Percentiles rank a stretch among this genome's conserved stretches.
These are phyloP conservation scores for Didymosphaeria variabile DNA, from an alignment of 2,329 filamentous ascomycete genomes.

Conservation along the genomic window DNA sequence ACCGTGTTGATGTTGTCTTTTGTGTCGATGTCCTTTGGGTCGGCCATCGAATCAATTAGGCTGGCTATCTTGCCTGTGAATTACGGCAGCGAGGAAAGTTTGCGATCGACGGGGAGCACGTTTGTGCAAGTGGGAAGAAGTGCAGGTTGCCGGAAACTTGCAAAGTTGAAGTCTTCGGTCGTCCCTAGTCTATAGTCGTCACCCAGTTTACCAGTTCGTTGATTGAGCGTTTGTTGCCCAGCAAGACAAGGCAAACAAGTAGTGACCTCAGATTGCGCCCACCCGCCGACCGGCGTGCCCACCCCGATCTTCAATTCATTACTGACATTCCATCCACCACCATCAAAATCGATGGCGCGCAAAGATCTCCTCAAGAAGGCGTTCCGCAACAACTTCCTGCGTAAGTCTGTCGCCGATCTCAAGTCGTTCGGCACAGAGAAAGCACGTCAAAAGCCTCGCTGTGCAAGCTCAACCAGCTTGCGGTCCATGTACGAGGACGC, in stretches of 20 bases:
- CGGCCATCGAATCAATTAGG: neutral
- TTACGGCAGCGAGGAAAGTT: neutral
- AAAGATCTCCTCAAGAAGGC: slow-evolving; percentile 17
- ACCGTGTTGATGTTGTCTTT: neutral
- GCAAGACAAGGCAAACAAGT: neutral
- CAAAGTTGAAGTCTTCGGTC: neutral
- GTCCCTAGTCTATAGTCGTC: neutral
- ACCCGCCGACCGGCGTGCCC: neutral
- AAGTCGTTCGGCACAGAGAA: slow-evolving; percentile 3
- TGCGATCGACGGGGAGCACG: neutral
- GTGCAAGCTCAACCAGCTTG: slow-evolving; percentile 1
- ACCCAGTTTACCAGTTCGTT: neutral
- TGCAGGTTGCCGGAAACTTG: neutral
- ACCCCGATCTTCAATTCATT: no score
- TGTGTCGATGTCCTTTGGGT: neutral
- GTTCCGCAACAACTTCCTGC: slow-evolving; percentile 15
- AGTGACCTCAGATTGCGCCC: neutral
- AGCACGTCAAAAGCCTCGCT: neutral
- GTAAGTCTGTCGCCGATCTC: slow-evolving; percentile 14
- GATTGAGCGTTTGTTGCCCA: neutral
- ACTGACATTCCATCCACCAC: neutral
- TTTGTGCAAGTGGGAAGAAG: neutral
- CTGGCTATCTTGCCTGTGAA: neutral
- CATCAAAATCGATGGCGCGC: slow-evolving; percentile 9
- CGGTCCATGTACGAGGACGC: neutral